Evolutionary conservation across 768 basidiomycete species (phyloP), one percentile per base, ranked within the genome.

Genomic region (Clitopilus hobsonii): DNA sequence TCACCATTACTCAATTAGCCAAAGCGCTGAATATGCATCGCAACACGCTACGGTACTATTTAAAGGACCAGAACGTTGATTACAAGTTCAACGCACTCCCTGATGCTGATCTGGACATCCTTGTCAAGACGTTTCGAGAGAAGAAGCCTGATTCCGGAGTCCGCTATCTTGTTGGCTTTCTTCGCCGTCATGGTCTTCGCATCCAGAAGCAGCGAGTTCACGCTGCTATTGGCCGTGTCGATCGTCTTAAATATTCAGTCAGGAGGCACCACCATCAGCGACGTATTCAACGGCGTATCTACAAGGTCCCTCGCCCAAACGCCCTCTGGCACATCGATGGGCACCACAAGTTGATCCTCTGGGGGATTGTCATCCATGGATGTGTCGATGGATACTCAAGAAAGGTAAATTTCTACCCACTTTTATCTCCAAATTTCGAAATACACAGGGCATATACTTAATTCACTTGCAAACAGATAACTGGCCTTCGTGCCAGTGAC

Each of bases 281-380:
- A 14, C 38, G 56, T 1, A 65, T 69, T 11, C 27, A 57, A 5
- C 48, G 63, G 4, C 53, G 58, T 1, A 54, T 63, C 38, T 72
- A 64, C 32, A 36, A 24, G 0, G 58, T 61, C 2, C 2, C 57
- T 4, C 56, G 63, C 1, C 66, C 71, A 27, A 69, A 67, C 54
- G 47, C 55, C 8, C 38, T 69, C 0, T 72, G 71, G 71, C 71
- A 72, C 53, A 20, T 65, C 51, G 71, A 72, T 59, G 65, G 70
- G 2, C 68, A 73, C 47, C 72, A 73, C 56, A 73, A 70, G 45
- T 57, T 74, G 0, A 69, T 69, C 1, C 41, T 56, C 1, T 69
- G 65, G 65, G 64, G 64, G 5, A 60, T 69, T 50, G 66, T 69
- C 1, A 63, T 69, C 4, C 66, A 67, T 60, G 65, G 63, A 1